A percentile compares a stretch with the other conserved stretches of the same genome.
These are phyloP conservation scores for Gliomastix tumulicola DNA, from an alignment of 2,329 filamentous ascomycete species.

Conservation along the genomic window DNA sequence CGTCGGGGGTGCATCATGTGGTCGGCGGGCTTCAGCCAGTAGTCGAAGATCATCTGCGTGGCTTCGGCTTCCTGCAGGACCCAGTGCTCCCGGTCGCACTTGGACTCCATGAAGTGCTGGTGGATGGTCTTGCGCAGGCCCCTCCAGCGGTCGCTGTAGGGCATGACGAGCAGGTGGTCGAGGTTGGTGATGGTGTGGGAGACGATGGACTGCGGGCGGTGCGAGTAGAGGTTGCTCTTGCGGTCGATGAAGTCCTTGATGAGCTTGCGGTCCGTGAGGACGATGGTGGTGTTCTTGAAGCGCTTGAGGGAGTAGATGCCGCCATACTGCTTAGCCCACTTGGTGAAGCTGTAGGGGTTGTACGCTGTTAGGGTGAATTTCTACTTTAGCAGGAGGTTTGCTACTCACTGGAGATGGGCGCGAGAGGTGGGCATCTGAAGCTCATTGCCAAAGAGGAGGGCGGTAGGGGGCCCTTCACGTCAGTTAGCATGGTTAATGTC, in stretches of 20 bases:
- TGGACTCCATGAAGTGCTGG: constrained; percentile 34
- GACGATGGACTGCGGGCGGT: constrained; percentile 33
- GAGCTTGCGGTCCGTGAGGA: constrained; percentile 29
- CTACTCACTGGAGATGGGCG: too few species aligned
- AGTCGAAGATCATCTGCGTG: constrained; percentile 37
- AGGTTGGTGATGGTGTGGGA: constrained; percentile 31
- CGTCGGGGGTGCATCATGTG: constrained; percentile 39
- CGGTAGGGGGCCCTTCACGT: too few species aligned
- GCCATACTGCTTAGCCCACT: constrained; percentile 36
- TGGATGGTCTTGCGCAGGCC: constrained; percentile 36
- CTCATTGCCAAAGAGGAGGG: too few species aligned
- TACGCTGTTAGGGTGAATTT: too few species aligned
- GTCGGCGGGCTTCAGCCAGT: constrained; percentile 27
- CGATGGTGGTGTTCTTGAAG: constrained; percentile 27
- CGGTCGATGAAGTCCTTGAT: constrained; percentile 37
- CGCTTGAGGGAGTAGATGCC: constrained; percentile 33
- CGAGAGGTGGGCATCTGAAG: too few species aligned
- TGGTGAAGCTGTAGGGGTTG: constrained; percentile 30
- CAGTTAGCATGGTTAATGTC: too few species aligned
- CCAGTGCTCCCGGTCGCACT: constrained; percentile 33
- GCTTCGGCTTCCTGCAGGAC: constrained; percentile 38
- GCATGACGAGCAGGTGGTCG: constrained; percentile 33
- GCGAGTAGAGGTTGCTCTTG: constrained; percentile 31
- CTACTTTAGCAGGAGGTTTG: too few species aligned
- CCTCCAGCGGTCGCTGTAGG: constrained; percentile 31